Evolutionary conservation across 257 asterid species (phyloP).

Genomic region (Petunia secreta): DNA sequence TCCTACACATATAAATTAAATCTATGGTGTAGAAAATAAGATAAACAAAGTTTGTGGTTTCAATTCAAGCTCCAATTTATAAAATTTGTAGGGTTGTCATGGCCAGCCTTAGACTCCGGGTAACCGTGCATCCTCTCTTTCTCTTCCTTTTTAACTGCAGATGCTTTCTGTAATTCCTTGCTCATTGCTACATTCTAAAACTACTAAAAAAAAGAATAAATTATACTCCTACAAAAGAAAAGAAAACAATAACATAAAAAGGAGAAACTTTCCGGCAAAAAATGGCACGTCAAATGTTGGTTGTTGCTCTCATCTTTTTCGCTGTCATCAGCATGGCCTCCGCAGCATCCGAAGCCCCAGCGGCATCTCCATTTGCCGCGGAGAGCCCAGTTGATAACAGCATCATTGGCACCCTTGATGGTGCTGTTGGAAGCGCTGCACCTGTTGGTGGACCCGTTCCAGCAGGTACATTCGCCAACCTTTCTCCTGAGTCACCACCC

Average conservation of each 20-base stretch:
- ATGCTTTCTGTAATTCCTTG: neutral
- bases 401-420: neutral
- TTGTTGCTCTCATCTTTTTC: neutral
- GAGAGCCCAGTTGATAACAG: constrained; percentile 2
- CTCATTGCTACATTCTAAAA: neutral
- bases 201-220: neutral
- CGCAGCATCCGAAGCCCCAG: neutral
- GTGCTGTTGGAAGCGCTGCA: constrained; percentile 8
- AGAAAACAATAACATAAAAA: neutral
- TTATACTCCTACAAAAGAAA: neutral
- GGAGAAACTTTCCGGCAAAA: neutral
- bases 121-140: neutral
- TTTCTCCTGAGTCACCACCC: constrained; percentile 8
- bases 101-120: neutral
- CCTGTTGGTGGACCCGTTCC: constrained; percentile 14
- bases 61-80: neutral
- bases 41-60: neutral
- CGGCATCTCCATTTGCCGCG: neutral
- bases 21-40: neutral
- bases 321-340: neutral
- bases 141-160: neutral
- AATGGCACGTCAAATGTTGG: neutral
- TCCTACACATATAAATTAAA: neutral
- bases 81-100: neutral
- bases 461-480: neutral